A percentile compares a stretch with the other conserved stretches of the same genome.
These are phyloP conservation scores for Stemphylium lycopersici DNA, from an alignment of 2,329 filamentous ascomycete genomes.

Conservation along the genomic window DNA sequence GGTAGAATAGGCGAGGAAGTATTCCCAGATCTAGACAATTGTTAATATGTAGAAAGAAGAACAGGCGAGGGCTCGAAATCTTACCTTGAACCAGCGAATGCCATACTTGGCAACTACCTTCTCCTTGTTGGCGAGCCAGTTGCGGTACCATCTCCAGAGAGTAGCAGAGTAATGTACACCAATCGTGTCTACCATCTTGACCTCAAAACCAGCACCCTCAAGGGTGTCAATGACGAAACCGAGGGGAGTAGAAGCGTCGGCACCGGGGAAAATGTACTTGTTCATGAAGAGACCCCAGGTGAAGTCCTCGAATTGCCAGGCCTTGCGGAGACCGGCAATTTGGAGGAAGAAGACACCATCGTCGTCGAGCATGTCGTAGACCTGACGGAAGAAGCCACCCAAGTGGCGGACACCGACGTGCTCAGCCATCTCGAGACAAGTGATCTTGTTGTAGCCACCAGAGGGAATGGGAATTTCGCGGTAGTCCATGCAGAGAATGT, in stretches of 20 bases:
- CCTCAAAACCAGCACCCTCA: constrained; percentile 85
- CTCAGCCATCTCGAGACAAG: constrained; percentile 97
- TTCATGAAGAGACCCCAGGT: constrained; percentile 99
- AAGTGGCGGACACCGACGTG: constrained; percentile 96
- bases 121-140: constrained; percentile 93
- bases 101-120: constrained; percentile 96
- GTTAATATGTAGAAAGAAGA: constrained; percentile 10
- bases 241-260: constrained; percentile 91
- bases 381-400: constrained; percentile 78
- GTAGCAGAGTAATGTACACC: constrained; percentile 97
- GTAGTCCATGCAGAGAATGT: constrained; percentile 95
- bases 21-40: constrained; percentile 80
- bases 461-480: constrained; percentile 85
- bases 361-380: constrained; percentile 94
- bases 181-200: constrained; percentile 91
- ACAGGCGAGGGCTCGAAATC: constrained; percentile 43
- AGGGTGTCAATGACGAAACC: constrained; percentile 84
- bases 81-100: constrained; percentile 90
- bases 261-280: constrained; percentile 98
- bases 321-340: constrained; percentile 89
- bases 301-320: constrained; percentile 97
- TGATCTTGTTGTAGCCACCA: constrained; percentile 90
- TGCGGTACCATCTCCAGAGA: constrained; percentile 97
- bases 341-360: constrained; percentile 96
- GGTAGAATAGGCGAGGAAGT: constrained; percentile 84